phyloP scores from a whole-genome alignment of 2,329 filamentous ascomycete species.

The Scedosporium dehoogii region DNA sequence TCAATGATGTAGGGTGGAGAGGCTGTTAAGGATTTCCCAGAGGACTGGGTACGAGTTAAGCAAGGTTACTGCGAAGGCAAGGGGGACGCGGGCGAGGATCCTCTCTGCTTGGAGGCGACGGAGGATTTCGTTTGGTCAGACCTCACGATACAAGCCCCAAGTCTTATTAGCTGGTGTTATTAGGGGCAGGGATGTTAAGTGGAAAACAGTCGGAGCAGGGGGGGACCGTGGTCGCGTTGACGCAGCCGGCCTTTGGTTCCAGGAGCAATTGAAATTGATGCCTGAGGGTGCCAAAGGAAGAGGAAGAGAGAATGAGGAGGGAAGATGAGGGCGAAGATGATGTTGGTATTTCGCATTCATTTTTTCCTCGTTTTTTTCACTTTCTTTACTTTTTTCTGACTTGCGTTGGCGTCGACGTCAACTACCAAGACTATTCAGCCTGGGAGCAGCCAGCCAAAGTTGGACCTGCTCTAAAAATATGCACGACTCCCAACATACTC shows the following conservation, averaged over 20 bases:
- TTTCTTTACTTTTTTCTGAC: neutral
- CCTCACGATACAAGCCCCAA: too few relatives aligned
- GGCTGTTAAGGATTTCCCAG: neutral
- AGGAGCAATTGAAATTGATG: neutral
- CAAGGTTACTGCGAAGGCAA: neutral
- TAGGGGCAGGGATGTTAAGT: conserved; percentile 4
- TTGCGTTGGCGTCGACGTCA: neutral
- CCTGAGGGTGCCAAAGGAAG: neutral
- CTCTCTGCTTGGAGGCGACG: neutral
- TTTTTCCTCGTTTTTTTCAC: neutral
- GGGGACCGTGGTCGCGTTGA: neutral
- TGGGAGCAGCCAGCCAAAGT: neutral
- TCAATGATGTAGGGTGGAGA: neutral
- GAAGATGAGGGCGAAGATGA: neutral
- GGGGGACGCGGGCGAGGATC: neutral
- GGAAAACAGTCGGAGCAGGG: neutral
- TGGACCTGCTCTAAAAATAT: neutral
- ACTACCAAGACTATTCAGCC: neutral
- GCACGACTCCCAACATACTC: neutral
- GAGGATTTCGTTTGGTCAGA: conserved; percentile 1
- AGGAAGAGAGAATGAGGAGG: neutral
- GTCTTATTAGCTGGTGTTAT: neutral
- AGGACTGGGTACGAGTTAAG: neutral
- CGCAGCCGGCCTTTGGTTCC: neutral
- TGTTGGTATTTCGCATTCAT: neutral